Conservation (phyloP, 1,284 basidiomycete genomes). For the Phellopilus nigrolimitatus region DNA sequence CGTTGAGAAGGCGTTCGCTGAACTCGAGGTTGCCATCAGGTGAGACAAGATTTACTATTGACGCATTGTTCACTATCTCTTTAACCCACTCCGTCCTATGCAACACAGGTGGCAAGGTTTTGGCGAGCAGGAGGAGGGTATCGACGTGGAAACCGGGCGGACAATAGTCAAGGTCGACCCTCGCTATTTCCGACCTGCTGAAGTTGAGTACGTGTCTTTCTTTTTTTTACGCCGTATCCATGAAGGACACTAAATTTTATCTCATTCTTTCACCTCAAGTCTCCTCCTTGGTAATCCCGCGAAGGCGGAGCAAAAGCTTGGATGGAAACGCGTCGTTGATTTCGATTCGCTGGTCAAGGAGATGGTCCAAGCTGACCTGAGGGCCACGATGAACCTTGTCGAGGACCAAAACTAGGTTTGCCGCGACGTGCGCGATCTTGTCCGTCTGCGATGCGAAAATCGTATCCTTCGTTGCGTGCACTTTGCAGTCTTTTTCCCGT, state of each 20-base stretch:
- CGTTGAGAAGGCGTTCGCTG: slow-evolving; percentile 77
- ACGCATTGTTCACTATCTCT: slow-evolving; percentile 10
- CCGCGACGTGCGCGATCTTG: not conserved
- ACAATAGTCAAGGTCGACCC: slow-evolving; percentile 77
- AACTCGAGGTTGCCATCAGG: slow-evolving; percentile 63
- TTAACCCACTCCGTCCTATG: slow-evolving; percentile 10
- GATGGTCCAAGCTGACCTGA: slow-evolving; percentile 81
- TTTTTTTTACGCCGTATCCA: slow-evolving; percentile 1
- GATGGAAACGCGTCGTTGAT: slow-evolving; percentile 80
- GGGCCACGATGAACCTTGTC: slow-evolving; percentile 61
- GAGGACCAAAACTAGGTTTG: slow-evolving; percentile 68
- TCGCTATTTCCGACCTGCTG: slow-evolving; percentile 82
- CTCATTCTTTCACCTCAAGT: slow-evolving; percentile 33
- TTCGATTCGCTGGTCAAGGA: slow-evolving; percentile 82
- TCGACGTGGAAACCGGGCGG: slow-evolving; percentile 60
- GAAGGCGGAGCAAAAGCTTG: slow-evolving; percentile 79
- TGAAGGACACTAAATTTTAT: slow-evolving; percentile 4
- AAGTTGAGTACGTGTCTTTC: slow-evolving; percentile 73
- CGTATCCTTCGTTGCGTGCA: no score
- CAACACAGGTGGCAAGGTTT: slow-evolving; percentile 63
- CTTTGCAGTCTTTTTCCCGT: no score
- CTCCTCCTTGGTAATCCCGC: slow-evolving; percentile 76
- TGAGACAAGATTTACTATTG: slow-evolving; percentile 33
- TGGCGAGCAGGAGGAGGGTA: slow-evolving; percentile 72
- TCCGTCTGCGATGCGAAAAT: no score